Percentiles rank a stretch among this genome's conserved stretches.
Conservation (phyloP, 2,329 filamentous ascomycete genomes). For the Aspergillus amoenus region DNA sequence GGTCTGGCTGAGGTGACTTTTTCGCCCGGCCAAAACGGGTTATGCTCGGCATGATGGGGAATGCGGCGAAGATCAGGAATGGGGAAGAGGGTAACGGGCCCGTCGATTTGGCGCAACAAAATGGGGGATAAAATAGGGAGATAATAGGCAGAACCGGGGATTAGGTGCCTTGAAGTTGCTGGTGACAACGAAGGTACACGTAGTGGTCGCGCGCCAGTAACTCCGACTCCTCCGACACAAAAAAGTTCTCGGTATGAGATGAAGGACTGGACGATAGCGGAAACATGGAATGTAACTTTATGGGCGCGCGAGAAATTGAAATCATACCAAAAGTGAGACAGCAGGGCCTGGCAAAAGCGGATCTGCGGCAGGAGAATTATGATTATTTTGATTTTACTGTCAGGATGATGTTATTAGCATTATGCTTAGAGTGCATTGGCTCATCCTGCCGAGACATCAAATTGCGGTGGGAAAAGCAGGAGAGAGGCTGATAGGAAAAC, state of each 20-base stretch:
- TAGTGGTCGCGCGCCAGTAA: constrained; percentile 4
- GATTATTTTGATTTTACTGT: constrained; percentile 11
- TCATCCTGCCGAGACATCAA: constrained; percentile 28
- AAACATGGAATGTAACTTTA: constrained; percentile 1
- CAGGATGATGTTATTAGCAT: constrained; percentile 14
- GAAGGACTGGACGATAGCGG: not conserved
- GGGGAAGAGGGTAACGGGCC: constrained; percentile 7
- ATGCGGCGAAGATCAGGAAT: constrained; percentile 15
- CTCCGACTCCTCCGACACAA: not conserved
- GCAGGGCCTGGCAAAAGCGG: constrained; percentile 25
- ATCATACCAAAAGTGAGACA: constrained; percentile 28
- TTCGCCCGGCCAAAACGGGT: constrained; percentile 31
- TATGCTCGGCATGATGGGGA: constrained; percentile 24
- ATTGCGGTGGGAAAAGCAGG: constrained; percentile 14
- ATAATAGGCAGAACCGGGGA: not conserved
- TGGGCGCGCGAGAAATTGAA: constrained; percentile 5
- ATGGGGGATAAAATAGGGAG: not conserved
- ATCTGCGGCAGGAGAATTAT: constrained; percentile 22
- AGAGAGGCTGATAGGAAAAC: constrained; percentile 5
- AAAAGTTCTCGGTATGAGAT: not conserved
- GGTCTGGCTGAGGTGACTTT: constrained; percentile 24
- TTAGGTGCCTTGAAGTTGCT: not conserved
- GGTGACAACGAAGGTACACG: not conserved
- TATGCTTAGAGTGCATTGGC: constrained; percentile 11
- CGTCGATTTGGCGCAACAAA: constrained; percentile 2